A percentile compares a stretch with the other conserved stretches of the same genome.
Conservation (phyloP, 202 grass and related monocot species). For the Alloteropsis angusta region DNA sequence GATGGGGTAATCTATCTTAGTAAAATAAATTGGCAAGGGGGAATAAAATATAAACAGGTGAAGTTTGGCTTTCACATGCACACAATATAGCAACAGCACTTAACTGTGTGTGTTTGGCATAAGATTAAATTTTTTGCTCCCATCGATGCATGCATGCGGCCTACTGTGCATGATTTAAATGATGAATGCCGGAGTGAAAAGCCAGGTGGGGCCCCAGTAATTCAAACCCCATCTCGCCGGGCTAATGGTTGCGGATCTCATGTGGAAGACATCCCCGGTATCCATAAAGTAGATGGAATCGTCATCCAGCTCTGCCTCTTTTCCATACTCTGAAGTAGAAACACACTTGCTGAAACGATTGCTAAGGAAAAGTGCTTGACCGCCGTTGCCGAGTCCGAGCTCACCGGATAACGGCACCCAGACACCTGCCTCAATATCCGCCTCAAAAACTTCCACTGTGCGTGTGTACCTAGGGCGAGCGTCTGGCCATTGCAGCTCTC, state of each 20-base stretch:
- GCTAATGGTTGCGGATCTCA: background rate
- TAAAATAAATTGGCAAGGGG: too few relatives aligned
- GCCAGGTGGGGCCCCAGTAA: background rate
- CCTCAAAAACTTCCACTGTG: conserved; percentile 16
- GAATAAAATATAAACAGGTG: too few relatives aligned
- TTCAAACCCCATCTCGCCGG: background rate
- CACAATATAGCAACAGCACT: too few relatives aligned
- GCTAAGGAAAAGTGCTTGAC: background rate
- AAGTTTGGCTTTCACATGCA: too few relatives aligned
- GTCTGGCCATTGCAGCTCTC: background rate
- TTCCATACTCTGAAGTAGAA: background rate
- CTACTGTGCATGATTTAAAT: background rate
- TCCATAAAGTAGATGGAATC: background rate
- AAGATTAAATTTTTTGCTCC: too few relatives aligned
- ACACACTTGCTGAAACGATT: conserved; percentile 2
- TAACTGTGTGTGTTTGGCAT: too few relatives aligned
- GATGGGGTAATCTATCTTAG: too few relatives aligned
- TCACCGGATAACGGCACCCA: background rate
- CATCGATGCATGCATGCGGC: too few relatives aligned
- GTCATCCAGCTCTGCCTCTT: background rate
- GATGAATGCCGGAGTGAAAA: background rate
- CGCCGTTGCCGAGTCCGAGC: background rate
- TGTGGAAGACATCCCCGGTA: background rate
- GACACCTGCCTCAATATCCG: background rate
- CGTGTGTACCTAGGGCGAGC: background rate